Evolutionary conservation across 164 flowering plant species (phyloP).

Genomic region (Paratinospora sagittata): DNA sequence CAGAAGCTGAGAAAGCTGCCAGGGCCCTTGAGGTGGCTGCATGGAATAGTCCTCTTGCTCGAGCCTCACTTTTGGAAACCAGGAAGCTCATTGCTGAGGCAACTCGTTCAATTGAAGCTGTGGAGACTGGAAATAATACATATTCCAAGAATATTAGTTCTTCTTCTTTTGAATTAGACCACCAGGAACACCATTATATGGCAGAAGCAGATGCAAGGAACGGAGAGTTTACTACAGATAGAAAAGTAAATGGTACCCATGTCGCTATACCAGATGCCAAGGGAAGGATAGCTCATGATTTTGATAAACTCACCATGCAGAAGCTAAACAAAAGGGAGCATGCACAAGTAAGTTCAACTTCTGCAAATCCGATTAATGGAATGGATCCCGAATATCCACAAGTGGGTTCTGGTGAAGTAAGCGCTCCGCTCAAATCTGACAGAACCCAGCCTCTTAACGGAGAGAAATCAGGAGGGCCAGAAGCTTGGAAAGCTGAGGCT

Average conservation of each 20-base stretch:
- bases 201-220: slow-evolving; percentile 1
- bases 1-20: slow-evolving; percentile 91
- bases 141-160: slow-evolving; percentile 10
- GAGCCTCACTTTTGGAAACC: slow-evolving; percentile 70
- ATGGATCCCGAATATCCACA: not conserved
- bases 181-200: slow-evolving; percentile 4
- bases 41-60: slow-evolving; percentile 60
- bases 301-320: slow-evolving; percentile 10
- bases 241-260: slow-evolving; percentile 21
- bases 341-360: not conserved
- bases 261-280: not conserved
- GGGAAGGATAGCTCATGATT: slow-evolving; percentile 3
- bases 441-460: not conserved
- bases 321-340: slow-evolving; percentile 11
- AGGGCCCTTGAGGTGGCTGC: slow-evolving; percentile 80
- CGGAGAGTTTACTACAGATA: not conserved
- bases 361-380: not conserved
- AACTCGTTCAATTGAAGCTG: slow-evolving; percentile 39
- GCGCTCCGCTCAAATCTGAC: slow-evolving; percentile 3
- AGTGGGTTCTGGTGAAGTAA: not conserved
- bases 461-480: not conserved
- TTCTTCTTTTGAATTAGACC: slow-evolving; percentile 18
- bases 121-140: slow-evolving; percentile 28
- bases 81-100: slow-evolving; percentile 86
- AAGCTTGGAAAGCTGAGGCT: slow-evolving; percentile 2